Evolutionary conservation across 371 early-diverging fungal genomes (phyloP), one percentile per base, ranked within the genome.

Genomic region (Apophysomyces ossiformis): DNA sequence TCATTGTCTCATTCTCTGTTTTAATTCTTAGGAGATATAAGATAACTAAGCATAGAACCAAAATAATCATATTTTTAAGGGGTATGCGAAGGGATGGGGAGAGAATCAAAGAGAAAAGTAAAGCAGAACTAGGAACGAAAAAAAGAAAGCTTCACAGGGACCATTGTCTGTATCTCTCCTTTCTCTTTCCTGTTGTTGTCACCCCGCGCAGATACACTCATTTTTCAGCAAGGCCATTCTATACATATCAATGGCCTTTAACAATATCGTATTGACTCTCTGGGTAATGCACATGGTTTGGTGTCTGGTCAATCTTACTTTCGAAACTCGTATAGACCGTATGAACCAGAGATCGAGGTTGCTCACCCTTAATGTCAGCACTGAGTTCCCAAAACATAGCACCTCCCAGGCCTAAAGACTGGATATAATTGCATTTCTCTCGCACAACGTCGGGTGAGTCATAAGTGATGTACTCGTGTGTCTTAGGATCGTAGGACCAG

Each of bases 321-420:
- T 65, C 69, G 38, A 88, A 67, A 1, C 58, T 64, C 36, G 72
- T 57, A 68, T 73, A 82, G 0, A 81, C 83, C 26, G 76, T 66
- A 7, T 75, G 70, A 7, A 87, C 50, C 54, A 89, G 63, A 26
- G 81, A 82, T 11, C 86, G 77, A n/a, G 75, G 73, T 41, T 78
- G 64, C 9, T 73, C 62, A 7, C 70, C 67, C n/a, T 61, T 57
- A 50, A 77, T 72, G 74, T 93, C 94, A 44, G 84, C 84, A 58
- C 87, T 85, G 56, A 93, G 72, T 72, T 93, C 93, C 94, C 94
- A 93, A 72, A 92, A 87, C 91, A 97, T 94, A 54, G 89, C 86
- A 4, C 96, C 97, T 32, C 88, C 90, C 43, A 97, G 75, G 1
- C 81, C 77, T 50, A 82, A 75, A 12, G 82, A 75, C 44, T 80